Base-by-base conservation (phyloP, 129 eudicot species). In the Apium graveolens region DNA sequence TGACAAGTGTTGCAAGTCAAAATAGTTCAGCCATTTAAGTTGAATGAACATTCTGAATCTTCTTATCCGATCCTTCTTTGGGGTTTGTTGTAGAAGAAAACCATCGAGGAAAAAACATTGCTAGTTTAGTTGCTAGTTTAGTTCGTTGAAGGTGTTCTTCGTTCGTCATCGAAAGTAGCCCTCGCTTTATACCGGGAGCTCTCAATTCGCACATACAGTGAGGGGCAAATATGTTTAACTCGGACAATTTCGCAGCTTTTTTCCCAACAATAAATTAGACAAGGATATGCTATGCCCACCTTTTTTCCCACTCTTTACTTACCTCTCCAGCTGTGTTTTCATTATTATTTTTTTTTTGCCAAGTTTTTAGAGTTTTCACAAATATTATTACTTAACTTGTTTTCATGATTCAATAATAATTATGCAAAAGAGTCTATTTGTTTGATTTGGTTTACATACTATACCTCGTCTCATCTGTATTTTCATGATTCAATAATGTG, bases 51-150 rank as follows among this genome's bases (percentile, higher is more conserved):
- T 73, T n/a, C n/a, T n/a, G 45, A 73, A 73, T 60, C 68, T 60
- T 60, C 68, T 60, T 12, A n/a, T 10, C 68, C 26, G 68, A 60
- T 60, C 17, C 32, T 60, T 16, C 68, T 16, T 26, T 11, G 68
- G 68, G 66, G 34, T 8, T n/a, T 60, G 14, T 60, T 79, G 41
- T 78, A 95, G 97, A 88, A 90, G 86, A 86, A 84, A 83, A 60
- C 27, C 26, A 51, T 86, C 21, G 95, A 91, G 89, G 96, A 73
- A 24, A 76, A 73, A 35, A 35, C 37, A 35, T 35, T 35, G 37
- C 37, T 35, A n/a, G n/a, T n/a, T n/a, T n/a, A n/a, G n/a, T n/a
- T n/a, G n/a, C n/a, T n/a, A n/a, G n/a, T n/a, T n/a, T n/a, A n/a
- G n/a, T n/a, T n/a, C n/a, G n/a, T n/a, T n/a, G n/a, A n/a, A n/a